These are phyloP conservation scores for Xylariales sp. DNA, from an alignment of 2,329 filamentous ascomycete species.

Conservation along the genomic window DNA sequence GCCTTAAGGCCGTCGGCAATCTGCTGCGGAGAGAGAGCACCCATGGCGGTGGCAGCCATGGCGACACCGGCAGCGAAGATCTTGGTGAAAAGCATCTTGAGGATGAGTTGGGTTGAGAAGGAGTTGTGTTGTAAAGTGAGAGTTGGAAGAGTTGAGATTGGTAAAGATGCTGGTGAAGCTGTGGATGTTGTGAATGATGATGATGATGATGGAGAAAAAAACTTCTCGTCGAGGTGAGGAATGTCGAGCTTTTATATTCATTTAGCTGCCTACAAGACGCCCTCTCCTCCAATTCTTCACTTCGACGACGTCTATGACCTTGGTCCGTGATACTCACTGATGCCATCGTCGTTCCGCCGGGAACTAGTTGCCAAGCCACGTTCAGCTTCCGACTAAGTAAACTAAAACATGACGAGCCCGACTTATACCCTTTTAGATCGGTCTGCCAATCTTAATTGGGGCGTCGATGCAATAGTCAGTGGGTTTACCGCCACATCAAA, in stretches of 20 bases:
- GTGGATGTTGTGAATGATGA: slow-evolving; percentile 25
- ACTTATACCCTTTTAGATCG: slow-evolving; percentile 3
- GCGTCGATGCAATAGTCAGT: slow-evolving; percentile 15
- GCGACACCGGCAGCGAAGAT: slow-evolving; percentile 32
- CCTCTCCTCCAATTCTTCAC: neutral
- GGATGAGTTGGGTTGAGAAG: neutral
- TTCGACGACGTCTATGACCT: neutral
- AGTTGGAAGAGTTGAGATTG: slow-evolving; percentile 6
- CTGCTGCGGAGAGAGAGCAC: slow-evolving; percentile 26
- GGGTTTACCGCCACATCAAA: slow-evolving; percentile 9
- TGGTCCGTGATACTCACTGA: neutral
- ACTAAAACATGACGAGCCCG: neutral
- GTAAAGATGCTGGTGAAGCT: neutral
- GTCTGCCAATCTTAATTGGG: neutral
- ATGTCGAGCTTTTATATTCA: slow-evolving; percentile 25
- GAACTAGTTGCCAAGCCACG: slow-evolving; percentile 17
- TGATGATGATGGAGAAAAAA: slow-evolving; percentile 7
- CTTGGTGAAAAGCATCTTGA: slow-evolving; percentile 39
- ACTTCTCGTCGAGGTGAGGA: neutral
- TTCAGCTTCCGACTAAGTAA: slow-evolving; percentile 24
- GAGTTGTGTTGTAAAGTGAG: neutral
- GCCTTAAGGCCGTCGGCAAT: slow-evolving; percentile 25
- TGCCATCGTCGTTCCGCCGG: neutral
- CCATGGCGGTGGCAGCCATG: slow-evolving; percentile 33
- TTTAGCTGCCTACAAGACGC: neutral